These are phyloP conservation scores for Corrigiola litoralis DNA, from an alignment of 179 eudicot species.

Conservation along the genomic window DNA sequence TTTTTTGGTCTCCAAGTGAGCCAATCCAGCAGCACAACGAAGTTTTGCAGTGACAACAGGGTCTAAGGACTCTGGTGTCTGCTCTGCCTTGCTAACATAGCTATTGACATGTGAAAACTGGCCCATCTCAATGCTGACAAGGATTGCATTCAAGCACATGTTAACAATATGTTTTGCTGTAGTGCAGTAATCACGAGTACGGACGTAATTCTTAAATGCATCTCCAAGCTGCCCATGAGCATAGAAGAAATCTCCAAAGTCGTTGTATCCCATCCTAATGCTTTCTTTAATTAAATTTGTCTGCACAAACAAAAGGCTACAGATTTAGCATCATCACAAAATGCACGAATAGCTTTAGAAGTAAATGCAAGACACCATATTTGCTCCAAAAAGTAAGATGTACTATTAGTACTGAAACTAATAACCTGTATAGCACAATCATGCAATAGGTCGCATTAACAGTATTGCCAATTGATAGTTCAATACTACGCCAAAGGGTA, in stretches of 20 bases:
- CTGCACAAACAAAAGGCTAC: conserved; percentile 34
- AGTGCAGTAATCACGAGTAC: conserved; percentile 97
- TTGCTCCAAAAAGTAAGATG: too few relatives aligned
- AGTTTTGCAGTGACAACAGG: conserved; percentile 60
- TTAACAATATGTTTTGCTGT: conserved; percentile 81
- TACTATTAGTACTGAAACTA: too few relatives aligned
- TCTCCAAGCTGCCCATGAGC: conserved; percentile 86
- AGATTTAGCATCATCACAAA: not conserved
- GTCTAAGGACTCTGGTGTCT: conserved; percentile 56
- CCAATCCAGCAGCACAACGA: conserved; percentile 86
- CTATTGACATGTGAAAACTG: conserved; percentile 89
- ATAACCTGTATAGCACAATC: too few relatives aligned
- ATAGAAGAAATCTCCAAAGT: conserved; percentile 87
- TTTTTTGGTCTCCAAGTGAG: conserved; percentile 67
- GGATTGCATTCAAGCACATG: conserved; percentile 89
- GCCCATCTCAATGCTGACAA: conserved; percentile 95
- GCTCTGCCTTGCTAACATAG: conserved; percentile 92
- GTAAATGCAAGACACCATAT: not conserved
- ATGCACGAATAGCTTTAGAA: not conserved
- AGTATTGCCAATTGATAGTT: too few relatives aligned
- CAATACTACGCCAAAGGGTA: too few relatives aligned
- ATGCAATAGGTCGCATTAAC: too few relatives aligned
- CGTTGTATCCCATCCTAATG: conserved; percentile 98
- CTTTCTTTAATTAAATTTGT: conserved; percentile 97
- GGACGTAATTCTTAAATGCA: conserved; percentile 86